Percentiles rank a stretch among this genome's conserved stretches.
Conservation (phyloP, 75 land plant species). For the Gnetum montanum region DNA sequence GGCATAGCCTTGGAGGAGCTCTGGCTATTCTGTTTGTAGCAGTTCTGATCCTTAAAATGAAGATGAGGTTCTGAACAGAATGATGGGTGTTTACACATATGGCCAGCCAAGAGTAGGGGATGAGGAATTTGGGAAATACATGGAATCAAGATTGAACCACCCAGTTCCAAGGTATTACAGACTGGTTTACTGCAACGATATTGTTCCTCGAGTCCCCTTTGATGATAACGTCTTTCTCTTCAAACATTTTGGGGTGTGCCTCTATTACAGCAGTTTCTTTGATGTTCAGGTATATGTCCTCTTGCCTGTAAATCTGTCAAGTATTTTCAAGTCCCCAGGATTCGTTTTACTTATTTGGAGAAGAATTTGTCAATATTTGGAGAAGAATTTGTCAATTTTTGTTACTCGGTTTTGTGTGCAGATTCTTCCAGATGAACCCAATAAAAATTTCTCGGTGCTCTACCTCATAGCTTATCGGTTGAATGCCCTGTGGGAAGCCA, state of each 20-base stretch:
- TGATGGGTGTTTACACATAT: constrained; percentile 26
- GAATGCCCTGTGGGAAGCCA: too few species aligned
- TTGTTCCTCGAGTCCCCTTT: constrained; percentile 44
- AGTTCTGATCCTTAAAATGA: constrained; percentile 13
- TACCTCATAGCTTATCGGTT: too few species aligned
- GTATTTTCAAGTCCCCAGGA: too few species aligned
- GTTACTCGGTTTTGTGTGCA: too few species aligned
- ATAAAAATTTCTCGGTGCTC: too few species aligned
- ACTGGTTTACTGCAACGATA: constrained; percentile 40
- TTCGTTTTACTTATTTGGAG: too few species aligned
- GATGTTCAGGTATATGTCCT: too few species aligned
- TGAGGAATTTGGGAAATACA: constrained; percentile 16
- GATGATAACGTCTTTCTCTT: constrained; percentile 34
- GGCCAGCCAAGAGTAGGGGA: constrained; percentile 39
- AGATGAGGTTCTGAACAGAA: constrained; percentile 11
- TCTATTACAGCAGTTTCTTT: constrained; percentile 33
- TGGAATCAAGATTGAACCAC: constrained; percentile 18
- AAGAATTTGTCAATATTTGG: too few species aligned
- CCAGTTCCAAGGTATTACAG: constrained; percentile 29
- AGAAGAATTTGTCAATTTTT: too few species aligned
- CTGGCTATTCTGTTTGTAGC: constrained; percentile 23
- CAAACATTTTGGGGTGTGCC: constrained; percentile 46
- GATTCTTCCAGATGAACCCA: too few species aligned
- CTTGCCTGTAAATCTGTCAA: too few species aligned
- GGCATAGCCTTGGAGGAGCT: constrained; percentile 40